Evolutionary conservation across 2,329 filamentous ascomycete genomes (phyloP).

Genomic region (Dothideomycetidae sp.): DNA sequence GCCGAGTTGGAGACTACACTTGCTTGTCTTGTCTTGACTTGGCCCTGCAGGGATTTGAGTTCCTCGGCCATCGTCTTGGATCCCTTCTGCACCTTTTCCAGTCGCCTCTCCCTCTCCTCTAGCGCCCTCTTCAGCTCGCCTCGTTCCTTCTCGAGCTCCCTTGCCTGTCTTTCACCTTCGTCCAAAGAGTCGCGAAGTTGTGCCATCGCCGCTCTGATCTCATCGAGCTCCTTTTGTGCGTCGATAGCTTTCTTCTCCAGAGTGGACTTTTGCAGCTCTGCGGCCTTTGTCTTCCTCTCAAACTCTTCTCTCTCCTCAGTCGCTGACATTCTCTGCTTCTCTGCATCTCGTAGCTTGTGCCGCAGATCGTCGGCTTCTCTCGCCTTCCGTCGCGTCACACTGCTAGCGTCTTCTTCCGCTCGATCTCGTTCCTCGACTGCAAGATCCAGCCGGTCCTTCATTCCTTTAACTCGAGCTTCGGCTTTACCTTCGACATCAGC

Average conservation of each 20-base stretch:
- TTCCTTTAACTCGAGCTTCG: conserved; percentile 70
- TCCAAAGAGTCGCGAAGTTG: conserved; percentile 71
- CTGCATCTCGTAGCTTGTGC: conserved; percentile 62
- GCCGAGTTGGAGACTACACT: conserved; percentile 34
- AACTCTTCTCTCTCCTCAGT: conserved; percentile 66
- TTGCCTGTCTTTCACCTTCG: conserved; percentile 69
- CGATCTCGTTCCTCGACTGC: conserved; percentile 90
- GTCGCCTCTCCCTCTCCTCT: conserved; percentile 60
- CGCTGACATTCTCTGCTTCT: conserved; percentile 58
- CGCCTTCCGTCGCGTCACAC: conserved; percentile 57
- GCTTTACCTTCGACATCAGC: conserved; percentile 74
- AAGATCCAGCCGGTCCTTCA: conserved; percentile 74
- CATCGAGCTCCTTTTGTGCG: conserved; percentile 57
- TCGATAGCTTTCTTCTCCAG: conserved; percentile 57
- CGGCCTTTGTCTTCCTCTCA: conserved; percentile 57
- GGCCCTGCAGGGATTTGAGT: conserved; percentile 34
- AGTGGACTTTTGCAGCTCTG: conserved; percentile 59
- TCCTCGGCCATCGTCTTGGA: conserved; percentile 48
- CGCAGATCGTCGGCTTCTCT: conserved; percentile 81
- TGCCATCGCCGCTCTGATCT: conserved; percentile 62
- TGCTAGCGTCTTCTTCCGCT: conserved; percentile 78
- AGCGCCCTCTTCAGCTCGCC: conserved; percentile 58
- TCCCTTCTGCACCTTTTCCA: conserved; percentile 65
- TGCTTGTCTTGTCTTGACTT: conserved; percentile 24
- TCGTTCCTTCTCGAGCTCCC: conserved; percentile 72